Evolutionary conservation across 176 grass and related monocot genomes (phyloP).

Genomic region (Rhynchospora breviuscula): DNA sequence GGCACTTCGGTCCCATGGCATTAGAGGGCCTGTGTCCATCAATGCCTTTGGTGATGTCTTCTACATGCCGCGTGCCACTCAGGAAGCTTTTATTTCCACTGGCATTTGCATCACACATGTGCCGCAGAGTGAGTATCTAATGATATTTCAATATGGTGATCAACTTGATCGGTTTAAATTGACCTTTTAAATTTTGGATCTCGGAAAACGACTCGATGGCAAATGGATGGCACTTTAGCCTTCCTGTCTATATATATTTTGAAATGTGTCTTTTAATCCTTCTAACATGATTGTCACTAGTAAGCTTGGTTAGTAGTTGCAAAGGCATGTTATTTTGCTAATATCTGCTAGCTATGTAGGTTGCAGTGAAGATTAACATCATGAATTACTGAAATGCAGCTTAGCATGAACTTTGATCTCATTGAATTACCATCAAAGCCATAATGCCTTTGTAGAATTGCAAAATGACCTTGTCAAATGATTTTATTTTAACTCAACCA

Average conservation of each 20-base stretch:
- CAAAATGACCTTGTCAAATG: background rate
- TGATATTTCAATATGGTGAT: too few species aligned
- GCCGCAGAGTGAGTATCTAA: slow-evolving; percentile 36
- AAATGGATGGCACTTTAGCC: too few species aligned
- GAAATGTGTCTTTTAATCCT: too few species aligned
- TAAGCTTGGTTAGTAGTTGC: background rate
- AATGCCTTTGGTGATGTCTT: slow-evolving; percentile 76
- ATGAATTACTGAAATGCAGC: background rate
- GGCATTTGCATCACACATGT: slow-evolving; percentile 79
- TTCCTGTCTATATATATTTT: too few species aligned
- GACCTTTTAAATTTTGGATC: too few species aligned
- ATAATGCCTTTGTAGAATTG: background rate
- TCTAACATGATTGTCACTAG: background rate
- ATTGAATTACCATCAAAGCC: background rate
- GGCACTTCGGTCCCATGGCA: slow-evolving; percentile 60
- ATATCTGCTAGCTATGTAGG: background rate
- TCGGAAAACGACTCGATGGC: too few species aligned
- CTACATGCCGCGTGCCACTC: slow-evolving; percentile 45
- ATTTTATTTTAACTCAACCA: background rate
- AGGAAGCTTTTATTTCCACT: slow-evolving; percentile 65
- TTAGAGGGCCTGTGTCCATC: slow-evolving; percentile 70
- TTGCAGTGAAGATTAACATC: background rate
- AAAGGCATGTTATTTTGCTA: background rate
- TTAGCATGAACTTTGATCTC: background rate
- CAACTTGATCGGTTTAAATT: too few species aligned